Conservation (phyloP, 2,329 filamentous ascomycete genomes). For the Bertia moriformis region DNA sequence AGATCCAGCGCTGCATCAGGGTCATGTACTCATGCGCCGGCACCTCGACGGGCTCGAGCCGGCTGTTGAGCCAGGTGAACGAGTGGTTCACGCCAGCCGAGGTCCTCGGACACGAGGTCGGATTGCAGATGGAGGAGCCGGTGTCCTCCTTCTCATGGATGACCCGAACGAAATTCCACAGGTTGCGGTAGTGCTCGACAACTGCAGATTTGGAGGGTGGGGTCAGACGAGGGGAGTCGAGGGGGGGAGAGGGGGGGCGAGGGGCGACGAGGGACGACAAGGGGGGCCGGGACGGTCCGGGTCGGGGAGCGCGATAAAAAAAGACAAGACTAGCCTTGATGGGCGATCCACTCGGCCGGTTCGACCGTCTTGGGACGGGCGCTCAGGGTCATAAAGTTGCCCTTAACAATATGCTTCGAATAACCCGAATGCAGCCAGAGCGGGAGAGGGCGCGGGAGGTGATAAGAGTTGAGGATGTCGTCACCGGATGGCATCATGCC, state of each 20-base stretch:
- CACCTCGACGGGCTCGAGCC: conserved; percentile 77
- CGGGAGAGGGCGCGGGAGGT: conserved; percentile 52
- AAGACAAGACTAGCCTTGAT: conserved; percentile 84
- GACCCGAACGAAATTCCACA: conserved; percentile 79
- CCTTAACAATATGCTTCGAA: conserved; percentile 80
- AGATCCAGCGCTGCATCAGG: conserved; percentile 93
- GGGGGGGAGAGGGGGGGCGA: too few species aligned
- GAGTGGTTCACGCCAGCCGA: conserved; percentile 89
- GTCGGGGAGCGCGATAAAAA: too few species aligned
- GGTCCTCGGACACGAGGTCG: conserved; percentile 75
- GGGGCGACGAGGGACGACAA: too few species aligned
- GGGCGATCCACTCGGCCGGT: conserved; percentile 86
- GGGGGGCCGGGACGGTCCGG: too few species aligned
- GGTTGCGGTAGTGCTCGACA: conserved; percentile 79
- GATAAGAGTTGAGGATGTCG: conserved; percentile 41
- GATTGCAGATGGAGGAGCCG: conserved; percentile 68
- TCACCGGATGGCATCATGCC: conserved; percentile 31
- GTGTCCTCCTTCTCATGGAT: conserved; percentile 75
- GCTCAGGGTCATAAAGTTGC: conserved; percentile 92
- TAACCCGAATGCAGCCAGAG: conserved; percentile 64
- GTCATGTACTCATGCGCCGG: conserved; percentile 89
- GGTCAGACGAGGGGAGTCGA: too few species aligned
- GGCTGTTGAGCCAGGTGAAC: conserved; percentile 89
- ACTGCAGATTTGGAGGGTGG: conserved; percentile 40
- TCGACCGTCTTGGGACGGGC: conserved; percentile 87